phyloP scores from a whole-genome alignment of 139 green algal species.

The Chlamydomonas schloesseri region DNA sequence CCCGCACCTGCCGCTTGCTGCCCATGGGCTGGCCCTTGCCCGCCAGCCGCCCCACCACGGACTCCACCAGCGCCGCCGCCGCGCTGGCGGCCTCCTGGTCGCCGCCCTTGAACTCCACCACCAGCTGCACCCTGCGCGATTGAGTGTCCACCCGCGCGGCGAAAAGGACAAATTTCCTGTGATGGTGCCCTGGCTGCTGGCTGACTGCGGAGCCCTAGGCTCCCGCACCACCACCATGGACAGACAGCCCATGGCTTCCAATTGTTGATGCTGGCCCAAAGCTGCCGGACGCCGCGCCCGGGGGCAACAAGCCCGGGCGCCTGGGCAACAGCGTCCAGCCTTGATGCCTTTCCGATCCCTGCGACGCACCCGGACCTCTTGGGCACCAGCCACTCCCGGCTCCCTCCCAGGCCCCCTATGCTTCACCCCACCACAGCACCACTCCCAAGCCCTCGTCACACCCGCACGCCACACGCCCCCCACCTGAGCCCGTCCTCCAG shows the following conservation, averaged over 20 bases:
- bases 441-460: not conserved
- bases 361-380: no score
- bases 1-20: not conserved
- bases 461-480: not conserved
- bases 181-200: no score
- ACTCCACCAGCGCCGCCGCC: constrained; percentile 9
- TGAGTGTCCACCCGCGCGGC: fast-evolving
- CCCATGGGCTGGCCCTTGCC: not conserved
- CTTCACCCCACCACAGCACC: not conserved
- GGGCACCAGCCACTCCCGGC: no score
- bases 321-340: no score
- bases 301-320: no score
- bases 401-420: no score
- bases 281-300: no score
- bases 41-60: constrained; percentile 6
- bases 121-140: not conserved
- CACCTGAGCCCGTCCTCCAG: constrained; percentile 27
- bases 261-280: no score
- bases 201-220: no score
- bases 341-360: no score
- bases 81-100: not conserved
- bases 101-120: constrained; percentile 1
- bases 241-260: no score
- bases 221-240: no score
- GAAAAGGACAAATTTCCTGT: not conserved